Percentiles rank a stretch among this genome's conserved stretches.
Conservation (phyloP, 2,329 filamentous ascomycete species). For the Fusarium sterilihyphosum region DNA sequence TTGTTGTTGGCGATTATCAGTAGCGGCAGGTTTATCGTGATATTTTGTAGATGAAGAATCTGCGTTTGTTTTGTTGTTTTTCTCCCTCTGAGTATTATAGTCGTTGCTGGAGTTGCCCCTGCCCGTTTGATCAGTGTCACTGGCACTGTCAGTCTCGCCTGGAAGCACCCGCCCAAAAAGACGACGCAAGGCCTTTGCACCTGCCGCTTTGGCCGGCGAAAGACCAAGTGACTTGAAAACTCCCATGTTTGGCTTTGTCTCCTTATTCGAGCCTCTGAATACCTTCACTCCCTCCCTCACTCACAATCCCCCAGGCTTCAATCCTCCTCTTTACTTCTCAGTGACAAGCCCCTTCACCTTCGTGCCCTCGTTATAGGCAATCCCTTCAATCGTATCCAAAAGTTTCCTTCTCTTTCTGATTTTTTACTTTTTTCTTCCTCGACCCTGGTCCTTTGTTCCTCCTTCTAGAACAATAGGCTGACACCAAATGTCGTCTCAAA, state of each 20-base stretch:
- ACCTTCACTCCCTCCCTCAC: not conserved
- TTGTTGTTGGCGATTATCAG: not conserved
- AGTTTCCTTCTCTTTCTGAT: not conserved
- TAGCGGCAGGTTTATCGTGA: not conserved
- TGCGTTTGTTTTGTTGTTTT: slow-evolving; percentile 2
- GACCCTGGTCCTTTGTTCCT: not conserved
- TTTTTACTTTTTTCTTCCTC: not conserved
- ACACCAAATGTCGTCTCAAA: not conserved
- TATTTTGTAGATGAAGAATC: not conserved
- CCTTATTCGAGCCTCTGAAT: not conserved
- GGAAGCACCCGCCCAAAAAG: slow-evolving; percentile 44
- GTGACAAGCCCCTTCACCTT: not conserved
- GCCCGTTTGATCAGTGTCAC: slow-evolving; percentile 31
- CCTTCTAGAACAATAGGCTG: not conserved
- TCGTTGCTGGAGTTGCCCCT: slow-evolving; percentile 14
- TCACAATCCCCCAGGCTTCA: not conserved
- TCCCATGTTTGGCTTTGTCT: slow-evolving; percentile 33
- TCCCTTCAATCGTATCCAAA: not conserved
- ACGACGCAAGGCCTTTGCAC: slow-evolving; percentile 44
- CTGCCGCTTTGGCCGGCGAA: slow-evolving; percentile 46
- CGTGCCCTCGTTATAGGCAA: not conserved
- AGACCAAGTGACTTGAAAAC: slow-evolving; percentile 45
- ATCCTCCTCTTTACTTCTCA: not conserved
- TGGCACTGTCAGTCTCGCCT: slow-evolving; percentile 33
- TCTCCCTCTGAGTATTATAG: not conserved